These are phyloP conservation scores for Nitzschia sp. DNA, from an alignment of 108 stramenopile species.

Conservation along the genomic window DNA sequence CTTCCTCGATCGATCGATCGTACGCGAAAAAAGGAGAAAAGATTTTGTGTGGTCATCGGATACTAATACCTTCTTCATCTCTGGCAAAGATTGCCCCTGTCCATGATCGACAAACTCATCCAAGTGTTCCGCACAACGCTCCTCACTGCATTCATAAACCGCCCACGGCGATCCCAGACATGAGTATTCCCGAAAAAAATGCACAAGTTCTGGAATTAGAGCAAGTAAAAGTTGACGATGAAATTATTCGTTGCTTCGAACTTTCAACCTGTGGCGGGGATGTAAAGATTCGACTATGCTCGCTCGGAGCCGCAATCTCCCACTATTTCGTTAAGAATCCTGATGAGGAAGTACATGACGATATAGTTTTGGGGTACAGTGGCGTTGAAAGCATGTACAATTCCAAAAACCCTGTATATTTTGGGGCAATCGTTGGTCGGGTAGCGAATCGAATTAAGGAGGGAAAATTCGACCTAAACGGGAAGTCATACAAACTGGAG, in stretches of 20 bases:
- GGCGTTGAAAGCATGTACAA: conserved; percentile 38
- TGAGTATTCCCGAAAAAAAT: too few relatives aligned
- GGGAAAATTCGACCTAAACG: conserved; percentile 58
- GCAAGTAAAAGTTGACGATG: neutral
- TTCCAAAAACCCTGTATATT: conserved; percentile 62
- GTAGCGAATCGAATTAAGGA: conserved; percentile 84
- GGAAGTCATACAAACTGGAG: conserved; percentile 51
- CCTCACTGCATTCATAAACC: too few relatives aligned
- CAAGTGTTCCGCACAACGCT: too few relatives aligned
- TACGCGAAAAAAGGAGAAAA: too few relatives aligned
- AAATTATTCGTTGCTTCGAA: conserved; percentile 10
- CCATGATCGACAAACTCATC: too few relatives aligned
- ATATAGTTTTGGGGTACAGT: conserved; percentile 72
- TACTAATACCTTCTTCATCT: too few relatives aligned
- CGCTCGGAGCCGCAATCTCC: conserved; percentile 4
- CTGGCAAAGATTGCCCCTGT: too few relatives aligned
- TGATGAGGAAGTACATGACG: conserved; percentile 8
- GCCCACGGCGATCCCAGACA: too few relatives aligned
- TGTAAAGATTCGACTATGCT: conserved; percentile 5
- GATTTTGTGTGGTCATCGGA: too few relatives aligned
- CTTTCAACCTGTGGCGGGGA: neutral
- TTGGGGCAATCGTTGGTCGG: conserved; percentile 75
- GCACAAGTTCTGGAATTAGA: conserved; percentile 7
- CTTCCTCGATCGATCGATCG: too few relatives aligned
- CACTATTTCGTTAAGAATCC: neutral